Evolutionary conservation across 306 rosid genomes (phyloP), one percentile per base, ranked within the genome.

Genomic region (Pachyrhizus erosus): DNA sequence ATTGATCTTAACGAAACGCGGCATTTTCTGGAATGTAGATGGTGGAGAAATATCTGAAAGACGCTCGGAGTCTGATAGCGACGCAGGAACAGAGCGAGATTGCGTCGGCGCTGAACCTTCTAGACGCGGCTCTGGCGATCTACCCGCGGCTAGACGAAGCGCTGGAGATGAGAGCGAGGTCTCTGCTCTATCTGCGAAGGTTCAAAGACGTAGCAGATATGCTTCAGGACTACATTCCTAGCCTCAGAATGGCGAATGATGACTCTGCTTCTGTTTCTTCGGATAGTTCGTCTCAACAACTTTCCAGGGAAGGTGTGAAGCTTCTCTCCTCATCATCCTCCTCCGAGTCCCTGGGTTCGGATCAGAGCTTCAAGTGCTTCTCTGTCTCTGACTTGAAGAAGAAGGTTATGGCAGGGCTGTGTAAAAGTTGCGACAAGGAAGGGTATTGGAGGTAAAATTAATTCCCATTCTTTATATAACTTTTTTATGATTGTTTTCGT

Each of bases 151-250:
- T 88, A 0, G 99, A 96, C 6, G 89, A 79, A 73, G 98, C 97
- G 1, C 91, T 96, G 0, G 98, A 96, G 81, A 91, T 96, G 9
- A 89, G 87, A 78, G 99, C 99, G 7, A 85, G 91, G 87, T 89
- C 89, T 75, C 84, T 96, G 15, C 91, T 96, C 13, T 85, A 39
- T 76, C 90, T 96, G 10, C 80, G 98, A 68, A 87, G 97, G 33
- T 96, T 89, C 87, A 96, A 92, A 81, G 99, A 96, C 9, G 99
- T 96, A 1, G 98, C 97, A 13, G 82, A 91, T 77, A 91, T 96
- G 99, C 97, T 96, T 29, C 94, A 92, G 73, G 99, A 93, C 75
- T 93, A 91, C 82, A 92, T 96, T 85, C 99, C 99, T 0, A 96
- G 99, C 79, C 82, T 93, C 3, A 92, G 75, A 84, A 89, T 93